Evolutionary conservation across 2,329 filamentous ascomycete genomes (phyloP), one percentile per base, ranked within the genome.

Genomic region (Fusarium secorum): DNA sequence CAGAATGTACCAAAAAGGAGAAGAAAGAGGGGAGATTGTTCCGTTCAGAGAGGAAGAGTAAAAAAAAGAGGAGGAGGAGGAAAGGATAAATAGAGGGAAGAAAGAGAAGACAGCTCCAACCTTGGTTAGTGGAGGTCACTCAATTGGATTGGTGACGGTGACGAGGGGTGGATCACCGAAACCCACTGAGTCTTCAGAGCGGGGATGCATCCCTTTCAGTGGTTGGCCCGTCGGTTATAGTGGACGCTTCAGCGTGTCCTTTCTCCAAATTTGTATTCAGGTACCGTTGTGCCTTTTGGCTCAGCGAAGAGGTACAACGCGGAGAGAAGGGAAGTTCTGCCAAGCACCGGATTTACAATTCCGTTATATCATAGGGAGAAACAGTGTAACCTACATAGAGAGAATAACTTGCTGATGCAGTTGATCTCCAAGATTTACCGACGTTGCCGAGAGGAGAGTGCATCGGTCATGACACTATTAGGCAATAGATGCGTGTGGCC

Each of bases 11-110:
- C 36, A 35, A 58, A 26, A 68, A 63, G 45, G 60, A 62, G 11
- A 59, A 64, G 64, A 71, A 64, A 68, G 68, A 75, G 66, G 48
- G 68, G 66, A 70, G 66, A 75, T 72, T 69, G 41, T 71, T 71
- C 55, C 35, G 22, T 41, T 46, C 39, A 46, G 14, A 10, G 42
- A 69, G 42, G 39, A 39, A 60, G 32, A 46, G 42, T 58, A 51
- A 38, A 51, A 51, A 51, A 46, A 28, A 32, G 17, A 48, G 28
- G 44, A 53, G 41, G 45, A 56, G 32, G 38, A 66, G 9, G 51
- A 52, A 56, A 46, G 64, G 63, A 67, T 67, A 67, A 67, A 67
- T 67, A 66, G 46, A 38, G 44, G 49, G 57, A 58, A 61, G 44
- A 51, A 64, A 44, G 44, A 59, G 61, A 68, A 66, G 56, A 62